Evolutionary conservation across 2,329 filamentous ascomycete genomes (phyloP).

Genomic region (Uncinocarpus reesii): DNA sequence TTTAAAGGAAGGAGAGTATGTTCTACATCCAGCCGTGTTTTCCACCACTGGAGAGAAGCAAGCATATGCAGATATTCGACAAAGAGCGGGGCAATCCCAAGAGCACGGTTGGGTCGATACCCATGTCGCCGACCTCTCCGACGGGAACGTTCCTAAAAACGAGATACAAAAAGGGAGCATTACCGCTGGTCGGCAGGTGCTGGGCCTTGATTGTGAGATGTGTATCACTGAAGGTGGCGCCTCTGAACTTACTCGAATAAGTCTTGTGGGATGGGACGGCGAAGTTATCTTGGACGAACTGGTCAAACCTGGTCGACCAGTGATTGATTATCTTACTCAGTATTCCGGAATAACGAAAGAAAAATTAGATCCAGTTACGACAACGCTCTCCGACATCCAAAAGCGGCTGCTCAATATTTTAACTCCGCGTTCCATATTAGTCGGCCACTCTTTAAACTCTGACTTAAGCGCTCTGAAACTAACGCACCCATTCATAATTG

Average conservation of each 20-base stretch:
- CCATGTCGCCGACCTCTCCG: conserved; percentile 53
- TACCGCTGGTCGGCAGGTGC: conserved; percentile 66
- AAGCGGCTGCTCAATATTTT: conserved; percentile 61
- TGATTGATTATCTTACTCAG: conserved; percentile 81
- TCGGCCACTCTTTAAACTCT: conserved; percentile 41
- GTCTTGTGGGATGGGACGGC: conserved; percentile 76
- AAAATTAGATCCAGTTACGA: conserved; percentile 74
- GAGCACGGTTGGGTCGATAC: conserved; percentile 75
- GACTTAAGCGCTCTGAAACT: conserved; percentile 69
- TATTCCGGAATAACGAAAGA: conserved; percentile 86
- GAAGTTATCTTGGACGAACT: conserved; percentile 75
- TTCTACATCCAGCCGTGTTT: conserved; percentile 69
- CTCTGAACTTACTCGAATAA: conserved; percentile 80
- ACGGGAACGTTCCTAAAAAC: conserved; percentile 56
- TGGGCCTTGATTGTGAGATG: conserved; percentile 95
- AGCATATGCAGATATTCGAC: conserved; percentile 45
- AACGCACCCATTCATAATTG: conserved; percentile 85
- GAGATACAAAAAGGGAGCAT: conserved; percentile 72
- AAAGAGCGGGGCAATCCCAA: conserved; percentile 39
- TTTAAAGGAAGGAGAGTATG: conserved; percentile 71
- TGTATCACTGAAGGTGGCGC: conserved; percentile 72
- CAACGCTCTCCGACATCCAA: conserved; percentile 75
- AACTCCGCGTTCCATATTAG: conserved; percentile 36
- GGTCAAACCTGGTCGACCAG: conserved; percentile 79
- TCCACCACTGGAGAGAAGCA: conserved; percentile 45